A percentile compares a stretch with the other conserved stretches of the same genome.
Conservation (phyloP, 2,329 filamentous ascomycete genomes). For the Colletotrichum sp. region DNA sequence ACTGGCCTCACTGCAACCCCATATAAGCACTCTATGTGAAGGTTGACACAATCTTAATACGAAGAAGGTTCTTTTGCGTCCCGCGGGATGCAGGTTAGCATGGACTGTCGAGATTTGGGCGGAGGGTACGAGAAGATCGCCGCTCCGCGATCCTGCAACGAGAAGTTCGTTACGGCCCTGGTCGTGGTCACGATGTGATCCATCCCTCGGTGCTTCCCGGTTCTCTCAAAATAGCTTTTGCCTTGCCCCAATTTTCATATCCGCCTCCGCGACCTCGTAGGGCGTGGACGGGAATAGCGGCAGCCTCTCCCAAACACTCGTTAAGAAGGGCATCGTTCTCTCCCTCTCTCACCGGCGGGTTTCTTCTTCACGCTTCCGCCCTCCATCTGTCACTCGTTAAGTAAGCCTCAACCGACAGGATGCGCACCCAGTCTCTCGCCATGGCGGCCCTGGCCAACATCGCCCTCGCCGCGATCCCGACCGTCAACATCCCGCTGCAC, state of each 20-base stretch:
- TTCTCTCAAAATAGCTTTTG: constrained; percentile 1
- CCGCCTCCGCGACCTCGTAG: neutral
- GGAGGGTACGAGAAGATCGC: neutral
- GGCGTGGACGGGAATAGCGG: neutral
- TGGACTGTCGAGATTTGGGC: neutral
- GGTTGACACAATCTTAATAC: constrained; percentile 1
- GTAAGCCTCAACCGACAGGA: neutral
- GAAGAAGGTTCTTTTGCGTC: neutral
- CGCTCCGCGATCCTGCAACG: neutral
- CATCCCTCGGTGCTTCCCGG: neutral
- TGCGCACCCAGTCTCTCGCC: neutral
- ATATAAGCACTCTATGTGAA: neutral
- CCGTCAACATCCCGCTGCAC: constrained; percentile 6
- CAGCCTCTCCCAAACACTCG: neutral
- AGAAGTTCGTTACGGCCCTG: neutral
- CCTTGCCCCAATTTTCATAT: neutral
- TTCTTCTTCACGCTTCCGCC: neutral
- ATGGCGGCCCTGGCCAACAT: constrained; percentile 1
- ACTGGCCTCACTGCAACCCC: neutral
- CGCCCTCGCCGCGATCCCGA: constrained; percentile 1
- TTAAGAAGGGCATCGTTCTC: neutral
- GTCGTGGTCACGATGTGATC: neutral
- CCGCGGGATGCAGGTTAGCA: neutral
- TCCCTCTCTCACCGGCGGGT: neutral
- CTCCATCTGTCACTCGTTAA: neutral